Conservation (phyloP, 352 stramenopile genomes). For the Phytopythium mirpurense region DNA sequence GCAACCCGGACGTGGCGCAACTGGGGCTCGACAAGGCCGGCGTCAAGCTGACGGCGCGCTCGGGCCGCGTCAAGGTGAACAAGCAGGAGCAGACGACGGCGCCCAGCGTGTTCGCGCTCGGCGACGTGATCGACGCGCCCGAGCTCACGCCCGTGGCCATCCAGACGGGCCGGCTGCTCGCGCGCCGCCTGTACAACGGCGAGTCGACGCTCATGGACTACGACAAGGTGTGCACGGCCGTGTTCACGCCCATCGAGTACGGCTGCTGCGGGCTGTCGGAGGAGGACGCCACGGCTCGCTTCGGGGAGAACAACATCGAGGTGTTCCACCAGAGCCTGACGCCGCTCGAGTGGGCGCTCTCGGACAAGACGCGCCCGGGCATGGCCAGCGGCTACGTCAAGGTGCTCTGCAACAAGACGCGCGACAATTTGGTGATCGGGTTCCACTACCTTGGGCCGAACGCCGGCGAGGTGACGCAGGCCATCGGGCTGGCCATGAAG, state of each 20-base stretch:
- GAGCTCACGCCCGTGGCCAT: conserved; percentile 99
- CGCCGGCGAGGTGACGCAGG: conserved; percentile 94
- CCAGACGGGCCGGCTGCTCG: conserved; percentile 89
- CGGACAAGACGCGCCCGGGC: conserved; percentile 36
- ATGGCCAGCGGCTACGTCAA: conserved; percentile 92
- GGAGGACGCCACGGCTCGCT: conserved; percentile 89
- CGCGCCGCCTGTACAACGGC: conserved; percentile 89
- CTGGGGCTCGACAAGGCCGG: conserved; percentile 86
- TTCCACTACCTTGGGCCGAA: conserved; percentile 99
- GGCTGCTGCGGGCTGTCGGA: conserved; percentile 95
- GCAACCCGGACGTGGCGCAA: conserved; percentile 90
- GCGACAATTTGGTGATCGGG: conserved; percentile 90
- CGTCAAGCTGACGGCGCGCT: conserved; percentile 87
- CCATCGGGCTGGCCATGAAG: conserved; percentile 94
- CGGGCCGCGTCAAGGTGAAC: conserved; percentile 86
- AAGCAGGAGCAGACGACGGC: conserved; percentile 92
- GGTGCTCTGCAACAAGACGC: conserved; percentile 90
- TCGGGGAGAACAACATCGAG: conserved; percentile 90
- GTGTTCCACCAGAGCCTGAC: conserved; percentile 96
- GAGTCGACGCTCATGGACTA: conserved; percentile 89
- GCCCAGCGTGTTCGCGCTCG: conserved; percentile 96
- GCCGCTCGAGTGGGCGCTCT: conserved; percentile 94
- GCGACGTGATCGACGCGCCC: conserved; percentile 94
- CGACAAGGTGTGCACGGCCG: conserved; percentile 86
- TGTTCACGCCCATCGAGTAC: conserved; percentile 99